Base-by-base conservation (phyloP, 306 rosid genomes). In the Pueraria montana region DNA sequence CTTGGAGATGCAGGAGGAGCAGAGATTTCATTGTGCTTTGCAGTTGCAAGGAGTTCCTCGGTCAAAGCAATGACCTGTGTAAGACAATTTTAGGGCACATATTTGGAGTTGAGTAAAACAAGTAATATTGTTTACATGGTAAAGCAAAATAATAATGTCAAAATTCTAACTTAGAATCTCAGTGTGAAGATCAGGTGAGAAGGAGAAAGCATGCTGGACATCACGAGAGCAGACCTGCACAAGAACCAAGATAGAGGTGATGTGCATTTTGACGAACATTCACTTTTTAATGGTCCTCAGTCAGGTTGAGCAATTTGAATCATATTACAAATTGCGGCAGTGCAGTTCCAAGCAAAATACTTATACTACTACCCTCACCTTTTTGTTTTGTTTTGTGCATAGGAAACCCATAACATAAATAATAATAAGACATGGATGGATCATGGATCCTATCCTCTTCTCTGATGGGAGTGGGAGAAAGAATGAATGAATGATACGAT, bases 191-290 rank as follows among this genome's bases (percentile, higher is more conserved):
- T 93, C 91, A 89, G 89, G 92, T 86, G 90, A 79, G 87, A 69
- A 87, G 89, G 78, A 82, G 90, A 89, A 89, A 85, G 90, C 97
- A 88, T 87, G 89, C 91, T 82, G 90, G 92, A 87, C 92, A 93
- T 86, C 94, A 87, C 71, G 87, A 89, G 40, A 88, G 94, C 93
- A 89, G 82, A 92, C 98, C 99, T 94, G 99, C 99, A 93, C 75
- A 91, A 56, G 85, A 95, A 96, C 80, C 92, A 92, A 91, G 92
- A 94, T 87, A 92, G 84, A 90, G 83, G 92, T 92, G 83, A 92
- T 94, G 90, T 43, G 97, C 87, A 87, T 86, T 93, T 89, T 86
- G 86, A 89, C 53, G 79, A 83, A 73, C 32, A 70, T 62, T 87
- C 56, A 46, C 48, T 16, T 26, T 30, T 49, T 49, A 21, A 21